Evolutionary conservation across 495 filamentous ascomycete genomes (phyloP).

Genomic region (Aspergillus coremiiformis): DNA sequence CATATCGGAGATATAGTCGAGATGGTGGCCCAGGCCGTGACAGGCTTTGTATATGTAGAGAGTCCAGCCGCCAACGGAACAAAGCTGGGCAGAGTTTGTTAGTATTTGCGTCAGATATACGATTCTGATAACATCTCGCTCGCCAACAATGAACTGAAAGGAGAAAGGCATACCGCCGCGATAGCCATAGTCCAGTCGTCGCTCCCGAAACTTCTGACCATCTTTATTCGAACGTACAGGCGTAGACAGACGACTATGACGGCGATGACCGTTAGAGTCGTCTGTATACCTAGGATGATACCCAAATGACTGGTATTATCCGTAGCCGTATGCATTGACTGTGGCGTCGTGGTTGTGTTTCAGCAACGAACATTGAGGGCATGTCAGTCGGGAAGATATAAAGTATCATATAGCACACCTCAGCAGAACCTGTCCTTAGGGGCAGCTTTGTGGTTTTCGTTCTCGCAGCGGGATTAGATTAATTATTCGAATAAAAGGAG

Average conservation of each 20-base stretch:
- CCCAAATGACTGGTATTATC: not conserved
- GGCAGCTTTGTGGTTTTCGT: no score
- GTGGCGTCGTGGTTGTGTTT: no score
- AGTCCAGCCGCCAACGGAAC: conserved; percentile 1
- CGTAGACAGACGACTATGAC: not conserved
- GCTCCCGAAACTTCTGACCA: not conserved
- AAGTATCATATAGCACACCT: no score
- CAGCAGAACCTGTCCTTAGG: no score
- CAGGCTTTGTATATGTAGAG: conserved; percentile 2
- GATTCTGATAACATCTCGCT: no score
- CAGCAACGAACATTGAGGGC: no score
- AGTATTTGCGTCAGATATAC: not conserved
- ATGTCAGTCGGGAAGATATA: no score
- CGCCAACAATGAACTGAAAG: no score
- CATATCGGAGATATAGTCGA: not conserved
- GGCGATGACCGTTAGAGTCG: not conserved
- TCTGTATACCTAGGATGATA: not conserved
- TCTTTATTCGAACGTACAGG: not conserved
- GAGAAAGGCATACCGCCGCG: not conserved
- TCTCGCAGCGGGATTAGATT: no score
- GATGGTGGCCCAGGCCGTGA: not conserved
- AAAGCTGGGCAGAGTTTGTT: not conserved
- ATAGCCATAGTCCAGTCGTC: conserved; percentile 2
- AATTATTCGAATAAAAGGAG: no score
- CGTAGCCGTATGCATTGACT: not conserved